These are phyloP conservation scores for Cryptosporidium viatorum DNA, from an alignment of 169 alveolate genomes.

Conservation along the genomic window DNA sequence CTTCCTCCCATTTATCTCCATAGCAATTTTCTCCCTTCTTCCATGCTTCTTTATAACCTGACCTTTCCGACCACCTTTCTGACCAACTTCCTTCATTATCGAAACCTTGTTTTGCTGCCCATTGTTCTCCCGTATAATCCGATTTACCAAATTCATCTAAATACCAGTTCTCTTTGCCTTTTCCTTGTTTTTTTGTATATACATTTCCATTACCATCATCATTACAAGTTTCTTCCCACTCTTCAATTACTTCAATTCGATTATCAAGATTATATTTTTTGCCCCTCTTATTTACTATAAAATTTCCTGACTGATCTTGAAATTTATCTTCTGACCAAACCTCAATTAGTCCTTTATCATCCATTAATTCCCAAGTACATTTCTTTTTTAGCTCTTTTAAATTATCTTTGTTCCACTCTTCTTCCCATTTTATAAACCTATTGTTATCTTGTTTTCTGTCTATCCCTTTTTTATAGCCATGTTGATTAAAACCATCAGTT, in stretches of 20 bases:
- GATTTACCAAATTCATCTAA: conserved; percentile 58
- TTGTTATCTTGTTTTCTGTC: conserved; percentile 4
- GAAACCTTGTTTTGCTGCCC: conserved; percentile 64
- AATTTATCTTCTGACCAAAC: conserved; percentile 39
- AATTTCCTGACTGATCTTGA: conserved; percentile 32
- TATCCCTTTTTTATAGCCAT: conserved; percentile 51
- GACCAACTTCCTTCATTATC: conserved; percentile 68
- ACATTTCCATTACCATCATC: conserved; percentile 66
- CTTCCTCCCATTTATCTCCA: conserved; percentile 75
- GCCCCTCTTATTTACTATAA: neutral
- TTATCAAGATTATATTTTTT: conserved; percentile 22
- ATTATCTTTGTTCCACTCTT: conserved; percentile 45
- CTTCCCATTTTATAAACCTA: conserved; percentile 26
- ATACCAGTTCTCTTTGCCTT: conserved; percentile 45
- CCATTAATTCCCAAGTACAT: conserved; percentile 31
- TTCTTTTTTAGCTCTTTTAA: conserved; percentile 1
- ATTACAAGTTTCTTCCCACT: conserved; percentile 37
- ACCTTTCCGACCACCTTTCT: conserved; percentile 61
- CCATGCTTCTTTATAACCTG: conserved; percentile 68
- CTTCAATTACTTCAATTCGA: conserved; percentile 21
- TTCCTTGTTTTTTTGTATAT: conserved; percentile 43
- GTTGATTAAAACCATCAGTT: neutral
- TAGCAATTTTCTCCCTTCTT: conserved; percentile 55
- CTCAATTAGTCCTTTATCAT: conserved; percentile 36
- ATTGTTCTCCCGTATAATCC: conserved; percentile 21